Evolutionary conservation across 2,329 filamentous ascomycete genomes (phyloP).

Genomic region (Alternaria atra): DNA sequence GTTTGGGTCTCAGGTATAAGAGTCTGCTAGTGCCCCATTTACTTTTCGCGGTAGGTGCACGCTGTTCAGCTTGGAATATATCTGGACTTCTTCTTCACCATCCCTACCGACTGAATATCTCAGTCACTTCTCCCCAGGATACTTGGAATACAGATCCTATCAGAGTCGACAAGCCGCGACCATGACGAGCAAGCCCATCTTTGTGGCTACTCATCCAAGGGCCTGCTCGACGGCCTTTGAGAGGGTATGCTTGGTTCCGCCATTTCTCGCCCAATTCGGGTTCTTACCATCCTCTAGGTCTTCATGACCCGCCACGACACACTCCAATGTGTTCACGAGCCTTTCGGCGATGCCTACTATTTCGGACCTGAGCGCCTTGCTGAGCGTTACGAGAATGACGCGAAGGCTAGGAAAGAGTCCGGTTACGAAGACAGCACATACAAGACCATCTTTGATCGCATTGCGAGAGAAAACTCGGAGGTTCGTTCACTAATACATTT

Average conservation of each 20-base stretch:
- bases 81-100: conserved; percentile 27
- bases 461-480: conserved; percentile 77
- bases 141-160: conserved; percentile 38
- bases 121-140: conserved; percentile 19
- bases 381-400: conserved; percentile 78
- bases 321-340: conserved; percentile 88
- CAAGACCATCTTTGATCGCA: conserved; percentile 77
- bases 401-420: conserved; percentile 61
- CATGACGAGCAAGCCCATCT: conserved; percentile 84
- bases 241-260: conserved; percentile 66
- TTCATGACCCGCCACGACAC: conserved; percentile 93
- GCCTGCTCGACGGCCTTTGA: conserved; percentile 98
- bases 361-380: conserved; percentile 90
- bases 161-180: conserved; percentile 19
- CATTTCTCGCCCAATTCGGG: conserved; percentile 1
- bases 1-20: conserved; percentile 29
- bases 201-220: conserved; percentile 91
- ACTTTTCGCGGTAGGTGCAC: conserved; percentile 30
- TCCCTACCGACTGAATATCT: background rate
- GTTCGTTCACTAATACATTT: conserved; percentile 60
- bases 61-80: conserved; percentile 39
- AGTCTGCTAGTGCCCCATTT: conserved; percentile 32
- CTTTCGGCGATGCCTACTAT: conserved; percentile 96
- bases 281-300: conserved; percentile 58
- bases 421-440: conserved; percentile 77